Evolutionary conservation across 1,284 basidiomycete genomes (phyloP).

Genomic region (Trichosporon sp.): DNA sequence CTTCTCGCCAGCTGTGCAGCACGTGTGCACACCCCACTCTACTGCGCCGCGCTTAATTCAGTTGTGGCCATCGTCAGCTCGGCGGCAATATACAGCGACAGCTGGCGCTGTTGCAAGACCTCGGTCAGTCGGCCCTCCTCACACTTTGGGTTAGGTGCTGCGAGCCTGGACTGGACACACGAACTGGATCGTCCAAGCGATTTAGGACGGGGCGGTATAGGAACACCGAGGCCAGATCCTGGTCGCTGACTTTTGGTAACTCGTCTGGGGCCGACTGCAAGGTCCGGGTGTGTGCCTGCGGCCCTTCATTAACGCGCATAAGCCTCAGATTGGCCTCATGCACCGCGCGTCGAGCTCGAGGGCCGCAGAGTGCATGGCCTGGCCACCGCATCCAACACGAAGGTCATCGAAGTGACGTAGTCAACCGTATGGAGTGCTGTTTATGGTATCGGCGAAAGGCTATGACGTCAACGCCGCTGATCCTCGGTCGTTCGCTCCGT

Average conservation of each 20-base stretch:
- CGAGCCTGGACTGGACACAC: not conserved
- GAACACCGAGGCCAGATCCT: not conserved
- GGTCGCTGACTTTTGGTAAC: not conserved
- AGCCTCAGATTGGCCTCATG: not conserved
- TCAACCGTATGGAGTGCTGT: not conserved
- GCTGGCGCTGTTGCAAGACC: not conserved
- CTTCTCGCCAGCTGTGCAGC: not conserved
- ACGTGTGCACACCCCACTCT: not conserved
- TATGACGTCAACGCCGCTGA: not conserved
- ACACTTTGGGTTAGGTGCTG: not conserved
- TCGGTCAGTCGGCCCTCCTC: not conserved
- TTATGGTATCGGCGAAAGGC: not conserved
- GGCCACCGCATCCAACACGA: not conserved
- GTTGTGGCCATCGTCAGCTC: not conserved
- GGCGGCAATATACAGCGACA: not conserved
- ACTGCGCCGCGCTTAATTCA: not conserved
- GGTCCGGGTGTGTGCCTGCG: not conserved
- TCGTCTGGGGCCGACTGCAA: not conserved
- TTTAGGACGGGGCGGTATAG: not conserved
- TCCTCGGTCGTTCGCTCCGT: not conserved
- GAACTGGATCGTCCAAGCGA: not conserved
- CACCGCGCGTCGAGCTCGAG: not conserved
- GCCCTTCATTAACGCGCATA: not conserved
- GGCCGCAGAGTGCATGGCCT: not conserved
- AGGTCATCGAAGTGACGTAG: not conserved